Conservation (phyloP, 2,329 filamentous ascomycete species). For the Ascochyta pisi region DNA sequence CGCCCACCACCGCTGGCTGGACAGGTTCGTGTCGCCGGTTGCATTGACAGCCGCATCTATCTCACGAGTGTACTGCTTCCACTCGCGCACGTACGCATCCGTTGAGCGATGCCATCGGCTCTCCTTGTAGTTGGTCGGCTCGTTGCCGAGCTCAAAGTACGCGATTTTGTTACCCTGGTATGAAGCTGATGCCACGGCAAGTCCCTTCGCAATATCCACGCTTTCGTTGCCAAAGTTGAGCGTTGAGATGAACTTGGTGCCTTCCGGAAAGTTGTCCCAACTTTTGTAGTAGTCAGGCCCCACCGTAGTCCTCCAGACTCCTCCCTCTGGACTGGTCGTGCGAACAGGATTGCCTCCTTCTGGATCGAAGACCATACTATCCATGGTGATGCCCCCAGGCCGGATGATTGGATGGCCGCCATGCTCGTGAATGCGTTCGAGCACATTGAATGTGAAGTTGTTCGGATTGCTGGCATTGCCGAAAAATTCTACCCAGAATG, state of each 20-base stretch:
- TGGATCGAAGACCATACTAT: conserved; percentile 18
- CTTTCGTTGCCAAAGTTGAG: conserved; percentile 21
- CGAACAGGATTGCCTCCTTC: conserved; percentile 13
- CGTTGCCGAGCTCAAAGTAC: conserved; percentile 20
- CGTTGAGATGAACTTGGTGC: conserved; percentile 18
- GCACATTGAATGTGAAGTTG: conserved; percentile 8
- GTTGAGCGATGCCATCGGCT: conserved; percentile 16
- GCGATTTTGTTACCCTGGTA: conserved; percentile 17
- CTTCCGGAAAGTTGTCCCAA: conserved; percentile 19
- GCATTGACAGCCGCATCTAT: conserved; percentile 13
- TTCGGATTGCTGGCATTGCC: conserved; percentile 17
- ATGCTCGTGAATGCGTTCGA: conserved; percentile 17
- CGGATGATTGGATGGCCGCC: conserved; percentile 18
- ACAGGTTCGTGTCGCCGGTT: not conserved
- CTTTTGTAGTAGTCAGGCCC: conserved; percentile 18
- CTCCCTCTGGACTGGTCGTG: conserved; percentile 15
- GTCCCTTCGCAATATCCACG: conserved; percentile 11
- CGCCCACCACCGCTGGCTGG: conserved; percentile 18
- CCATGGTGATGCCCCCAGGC: conserved; percentile 20
- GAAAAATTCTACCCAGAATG: conserved; percentile 25
- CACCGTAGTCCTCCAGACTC: conserved; percentile 18
- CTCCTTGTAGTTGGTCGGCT: conserved; percentile 16
- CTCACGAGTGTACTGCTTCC: conserved; percentile 14
- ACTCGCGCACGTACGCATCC: conserved; percentile 14
- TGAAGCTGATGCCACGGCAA: conserved; percentile 16